phyloP scores from a whole-genome alignment of 2,329 filamentous ascomycete species.

The Talaromyces funiculosus region DNA sequence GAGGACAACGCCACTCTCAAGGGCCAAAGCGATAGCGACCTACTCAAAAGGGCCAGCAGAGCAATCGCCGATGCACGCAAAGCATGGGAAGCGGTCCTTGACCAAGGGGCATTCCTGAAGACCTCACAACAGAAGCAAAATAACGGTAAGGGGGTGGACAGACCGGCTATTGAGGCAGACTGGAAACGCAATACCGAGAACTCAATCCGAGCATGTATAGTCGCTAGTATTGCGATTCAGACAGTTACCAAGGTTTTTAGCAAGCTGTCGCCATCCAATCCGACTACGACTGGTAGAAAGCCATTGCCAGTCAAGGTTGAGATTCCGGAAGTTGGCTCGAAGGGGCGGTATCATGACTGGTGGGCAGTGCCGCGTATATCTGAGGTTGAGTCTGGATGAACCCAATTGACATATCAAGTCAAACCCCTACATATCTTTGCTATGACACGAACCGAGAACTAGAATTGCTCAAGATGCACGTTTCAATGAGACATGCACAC shows the following conservation, averaged over 20 bases:
- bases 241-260: slow-evolving; percentile 53
- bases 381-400: slow-evolving; percentile 7
- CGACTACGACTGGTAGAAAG: neutral
- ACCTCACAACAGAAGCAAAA: neutral
- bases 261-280: neutral
- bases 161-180: slow-evolving; percentile 51
- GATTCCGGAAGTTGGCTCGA: slow-evolving; percentile 35
- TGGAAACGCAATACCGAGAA: slow-evolving; percentile 59
- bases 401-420: neutral
- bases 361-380: slow-evolving; percentile 35
- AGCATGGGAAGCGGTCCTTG: slow-evolving; percentile 38
- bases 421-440: neutral
- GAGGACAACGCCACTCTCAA: slow-evolving; percentile 38
- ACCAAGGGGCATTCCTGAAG: slow-evolving; percentile 31
- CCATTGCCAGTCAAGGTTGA: slow-evolving; percentile 27
- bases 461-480: neutral
- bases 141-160: slow-evolving; percentile 17
- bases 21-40: slow-evolving; percentile 36
- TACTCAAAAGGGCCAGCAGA: slow-evolving; percentile 37
- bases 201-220: slow-evolving; percentile 64
- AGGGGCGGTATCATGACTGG: slow-evolving; percentile 41
- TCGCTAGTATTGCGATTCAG: slow-evolving; percentile 59
- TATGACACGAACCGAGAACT: no score
- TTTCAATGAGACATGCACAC: neutral
- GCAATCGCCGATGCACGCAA: slow-evolving; percentile 38